These are phyloP conservation scores for Pythium diclinum DNA, from an alignment of 352 stramenopile species.

Conservation along the genomic window DNA sequence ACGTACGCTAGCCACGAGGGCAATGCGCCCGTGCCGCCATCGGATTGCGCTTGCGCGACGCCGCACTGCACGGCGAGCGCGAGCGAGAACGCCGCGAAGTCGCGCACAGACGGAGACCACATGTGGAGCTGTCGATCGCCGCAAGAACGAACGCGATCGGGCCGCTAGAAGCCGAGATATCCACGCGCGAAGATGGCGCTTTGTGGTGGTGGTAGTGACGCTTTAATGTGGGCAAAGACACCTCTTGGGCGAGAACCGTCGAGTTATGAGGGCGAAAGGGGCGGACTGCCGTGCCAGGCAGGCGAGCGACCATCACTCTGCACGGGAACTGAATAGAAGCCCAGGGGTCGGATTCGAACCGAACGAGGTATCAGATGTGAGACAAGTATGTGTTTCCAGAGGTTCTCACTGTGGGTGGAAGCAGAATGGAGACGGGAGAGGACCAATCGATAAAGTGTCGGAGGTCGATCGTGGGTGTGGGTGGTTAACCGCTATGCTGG, in stretches of 20 bases:
- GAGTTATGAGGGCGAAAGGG: conserved; percentile 21
- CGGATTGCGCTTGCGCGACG: conserved; percentile 12
- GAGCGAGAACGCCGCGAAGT: conserved; percentile 23
- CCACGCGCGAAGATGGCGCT: conserved; percentile 2
- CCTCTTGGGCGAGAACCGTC: conserved; percentile 3
- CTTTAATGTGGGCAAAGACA: not conserved
- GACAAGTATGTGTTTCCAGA: not conserved
- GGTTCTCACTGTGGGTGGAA: not conserved
- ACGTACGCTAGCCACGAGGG: conserved; percentile 84
- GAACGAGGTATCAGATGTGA: not conserved
- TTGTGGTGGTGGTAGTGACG: not conserved
- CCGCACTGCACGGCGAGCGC: conserved; percentile 38
- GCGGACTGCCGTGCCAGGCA: not conserved
- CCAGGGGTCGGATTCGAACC: conserved; percentile 6
- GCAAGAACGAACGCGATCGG: conserved; percentile 1
- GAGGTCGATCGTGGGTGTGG: not conserved
- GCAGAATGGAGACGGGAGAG: not conserved
- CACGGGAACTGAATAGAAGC: conserved; percentile 26
- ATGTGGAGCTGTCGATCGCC: conserved; percentile 6
- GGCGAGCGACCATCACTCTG: conserved; percentile 20
- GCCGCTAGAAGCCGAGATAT: not conserved
- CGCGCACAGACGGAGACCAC: conserved; percentile 26
- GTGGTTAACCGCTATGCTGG: not conserved
- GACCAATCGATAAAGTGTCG: not conserved
- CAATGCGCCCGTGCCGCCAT: conserved; percentile 39